Evolutionary conservation across 75 land plant genomes (phyloP).

Genomic region (Pinus taeda): DNA sequence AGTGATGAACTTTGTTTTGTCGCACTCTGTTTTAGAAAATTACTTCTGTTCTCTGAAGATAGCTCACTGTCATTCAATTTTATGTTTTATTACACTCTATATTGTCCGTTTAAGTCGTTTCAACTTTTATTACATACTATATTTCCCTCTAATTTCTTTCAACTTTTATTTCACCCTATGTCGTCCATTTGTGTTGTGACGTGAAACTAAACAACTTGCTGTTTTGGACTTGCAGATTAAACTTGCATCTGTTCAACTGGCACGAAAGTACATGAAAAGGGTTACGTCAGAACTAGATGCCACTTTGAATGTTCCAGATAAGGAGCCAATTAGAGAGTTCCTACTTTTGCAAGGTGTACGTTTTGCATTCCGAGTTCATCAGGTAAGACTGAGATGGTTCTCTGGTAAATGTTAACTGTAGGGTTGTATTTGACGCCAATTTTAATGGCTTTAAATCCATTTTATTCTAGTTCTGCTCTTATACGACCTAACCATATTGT

Average conservation of each 20-base stretch:
- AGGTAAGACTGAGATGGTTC: slow-evolving; percentile 36
- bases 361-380: slow-evolving; percentile 97
- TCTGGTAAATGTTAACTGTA: not conserved
- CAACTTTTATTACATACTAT: not conserved
- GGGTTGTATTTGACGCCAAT: not conserved
- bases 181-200: not conserved
- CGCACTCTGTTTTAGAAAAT: not conserved
- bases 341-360: slow-evolving; percentile 92
- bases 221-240: slow-evolving; percentile 65
- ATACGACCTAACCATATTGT: not conserved
- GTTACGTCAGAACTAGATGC: slow-evolving; percentile 87
- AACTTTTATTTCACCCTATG: not conserved
- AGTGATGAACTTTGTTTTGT: not conserved
- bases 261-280: slow-evolving; percentile 96
- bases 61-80: no score
- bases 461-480: not conserved
- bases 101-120: not conserved
- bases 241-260: slow-evolving; percentile 84
- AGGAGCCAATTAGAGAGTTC: slow-evolving; percentile 90
- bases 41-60: not conserved
- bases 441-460: not conserved
- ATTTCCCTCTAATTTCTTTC: not conserved
- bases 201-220: not conserved
- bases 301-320: slow-evolving; percentile 43
- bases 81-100: not conserved